Base-by-base conservation (phyloP, 345 rosid genomes). In the Moringa oleifera region DNA sequence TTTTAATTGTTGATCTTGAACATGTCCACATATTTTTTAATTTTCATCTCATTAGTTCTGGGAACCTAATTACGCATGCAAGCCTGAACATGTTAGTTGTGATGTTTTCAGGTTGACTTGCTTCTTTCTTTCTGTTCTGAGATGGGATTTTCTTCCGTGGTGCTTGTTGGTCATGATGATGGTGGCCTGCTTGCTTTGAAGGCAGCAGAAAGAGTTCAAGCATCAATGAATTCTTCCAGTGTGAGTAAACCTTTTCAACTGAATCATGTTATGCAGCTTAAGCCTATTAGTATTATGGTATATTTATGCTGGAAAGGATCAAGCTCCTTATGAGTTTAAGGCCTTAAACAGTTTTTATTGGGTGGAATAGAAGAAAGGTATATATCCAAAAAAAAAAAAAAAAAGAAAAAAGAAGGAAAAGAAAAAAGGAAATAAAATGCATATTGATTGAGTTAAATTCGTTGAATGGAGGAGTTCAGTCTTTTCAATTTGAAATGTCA, bases 91-190 rank as follows among this genome's bases (percentile, higher is more conserved):
- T 31, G 46, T 23, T 59, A 4, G 12, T 73, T 33, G 58, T 54
- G 68, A 59, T 54, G 52, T 70, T 72, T 75, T 51, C 95, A 92
- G 98, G 96, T 90, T 57, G 94, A 93, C 58, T 72, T 93, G 78
- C 97, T 93, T 73, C 90, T 93, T 71, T 79, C 87, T 58, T 93
- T 93, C 74, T 93, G 98, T 69, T 75, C 76, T 17, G 97, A 86
- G 80, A 88, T 93, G 94, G 85, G 97, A 23, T 88, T 93, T 83
- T 75, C 90, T 68, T 87, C 98, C 0, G 90, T 93, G 64, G 87
- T 87, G 59, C 84, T 93, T 58, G 87, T 93, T 61, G 98, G 98
- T 62, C 98, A 93, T 54, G 98, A 88, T 71, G 98, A 93, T 77
- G 98, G 98, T 59, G 98, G 98, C 67, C 73, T 90, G 75, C 88